These are phyloP conservation scores for Aspergillus oerlinghausenensis DNA, from an alignment of 2,329 filamentous ascomycete genomes.

Conservation along the genomic window DNA sequence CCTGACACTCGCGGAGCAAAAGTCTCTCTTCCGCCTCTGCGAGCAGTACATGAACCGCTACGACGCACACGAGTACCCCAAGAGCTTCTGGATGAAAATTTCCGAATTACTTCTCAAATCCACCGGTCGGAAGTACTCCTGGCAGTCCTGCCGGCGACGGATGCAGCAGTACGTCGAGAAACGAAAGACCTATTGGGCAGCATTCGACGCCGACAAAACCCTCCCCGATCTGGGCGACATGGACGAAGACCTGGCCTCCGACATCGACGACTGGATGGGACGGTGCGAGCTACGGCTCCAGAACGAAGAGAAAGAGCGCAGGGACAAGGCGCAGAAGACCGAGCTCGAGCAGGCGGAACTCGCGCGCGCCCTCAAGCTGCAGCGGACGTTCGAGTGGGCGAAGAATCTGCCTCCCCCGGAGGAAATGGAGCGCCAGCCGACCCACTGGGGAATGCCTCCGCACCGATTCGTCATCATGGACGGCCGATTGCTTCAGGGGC, in stretches of 20 bases:
- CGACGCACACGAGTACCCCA: constrained; percentile 11
- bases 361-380: constrained; percentile 1
- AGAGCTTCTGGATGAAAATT: constrained; percentile 21
- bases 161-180: constrained; percentile 16
- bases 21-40: constrained; percentile 15
- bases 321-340: constrained; percentile 1
- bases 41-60: constrained; percentile 11
- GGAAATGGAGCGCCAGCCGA: constrained; percentile 8
- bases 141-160: constrained; percentile 25
- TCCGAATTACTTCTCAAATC: constrained; percentile 9
- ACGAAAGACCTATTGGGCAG: constrained; percentile 7
- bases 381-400: constrained; percentile 11
- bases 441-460: neutral
- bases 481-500: constrained; percentile 1
- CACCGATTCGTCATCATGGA: neutral
- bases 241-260: constrained; percentile 1
- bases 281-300: neutral
- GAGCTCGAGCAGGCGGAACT: constrained; percentile 1
- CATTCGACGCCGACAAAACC: constrained; percentile 3
- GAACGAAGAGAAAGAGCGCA: neutral
- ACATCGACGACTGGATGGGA: constrained; percentile 13
- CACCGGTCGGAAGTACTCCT: constrained; percentile 23
- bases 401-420: constrained; percentile 5
- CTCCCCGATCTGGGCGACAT: constrained; percentile 3
- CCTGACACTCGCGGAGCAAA: constrained; percentile 14